Conservation (phyloP, 2,329 filamentous ascomycete genomes). For the Zymoseptoria passerinii region DNA sequence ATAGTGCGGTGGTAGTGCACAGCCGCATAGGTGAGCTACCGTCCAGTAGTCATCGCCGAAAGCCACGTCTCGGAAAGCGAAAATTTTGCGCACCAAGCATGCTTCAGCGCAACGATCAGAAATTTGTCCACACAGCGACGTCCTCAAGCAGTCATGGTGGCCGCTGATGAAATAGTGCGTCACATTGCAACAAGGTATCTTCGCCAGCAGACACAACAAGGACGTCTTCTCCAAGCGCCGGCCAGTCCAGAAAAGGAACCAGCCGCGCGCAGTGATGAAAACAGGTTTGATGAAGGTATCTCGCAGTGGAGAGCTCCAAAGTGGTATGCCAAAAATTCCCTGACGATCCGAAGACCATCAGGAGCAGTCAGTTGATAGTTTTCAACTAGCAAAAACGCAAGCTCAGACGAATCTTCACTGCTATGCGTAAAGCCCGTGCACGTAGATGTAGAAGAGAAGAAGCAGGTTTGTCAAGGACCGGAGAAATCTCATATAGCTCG, state of each 20-base stretch:
- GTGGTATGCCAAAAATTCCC: constrained; percentile 66
- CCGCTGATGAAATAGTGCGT: too few relatives aligned
- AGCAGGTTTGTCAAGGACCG: neutral
- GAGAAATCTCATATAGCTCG: neutral
- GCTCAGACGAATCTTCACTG: constrained; percentile 84
- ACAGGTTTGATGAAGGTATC: constrained; percentile 3
- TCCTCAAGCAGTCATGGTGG: neutral
- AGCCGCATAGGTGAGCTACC: too few relatives aligned
- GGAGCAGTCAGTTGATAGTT: constrained; percentile 72
- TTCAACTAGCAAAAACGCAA: constrained; percentile 85
- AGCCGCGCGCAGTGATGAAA: constrained; percentile 17
- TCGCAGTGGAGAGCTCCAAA: neutral
- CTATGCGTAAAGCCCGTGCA: constrained; percentile 68
- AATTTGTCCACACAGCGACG: neutral
- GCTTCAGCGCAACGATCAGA: neutral
- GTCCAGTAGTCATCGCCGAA: too few relatives aligned
- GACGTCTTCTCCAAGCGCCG: constrained; percentile 14
- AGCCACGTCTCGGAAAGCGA: neutral
- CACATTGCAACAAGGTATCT: too few relatives aligned
- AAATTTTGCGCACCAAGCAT: neutral
- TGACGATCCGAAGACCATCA: constrained; percentile 59
- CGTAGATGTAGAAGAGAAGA: neutral
- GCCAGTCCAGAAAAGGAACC: constrained; percentile 1
- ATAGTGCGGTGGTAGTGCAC: too few relatives aligned
- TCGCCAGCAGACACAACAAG: neutral